Evolutionary conservation across 805 yeast genomes (phyloP).

Genomic region (Kluyveromyces nonfermentans): DNA sequence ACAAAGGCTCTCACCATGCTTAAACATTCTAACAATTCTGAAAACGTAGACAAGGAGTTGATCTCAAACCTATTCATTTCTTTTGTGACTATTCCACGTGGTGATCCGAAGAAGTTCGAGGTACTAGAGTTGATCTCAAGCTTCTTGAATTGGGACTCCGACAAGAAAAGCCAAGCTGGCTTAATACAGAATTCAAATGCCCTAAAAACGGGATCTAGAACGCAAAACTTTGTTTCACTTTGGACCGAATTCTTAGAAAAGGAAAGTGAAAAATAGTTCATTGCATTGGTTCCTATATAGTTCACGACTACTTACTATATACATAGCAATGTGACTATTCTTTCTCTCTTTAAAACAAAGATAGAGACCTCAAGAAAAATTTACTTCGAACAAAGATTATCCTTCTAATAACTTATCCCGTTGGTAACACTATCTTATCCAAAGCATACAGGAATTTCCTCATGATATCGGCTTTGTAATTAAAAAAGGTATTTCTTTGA

Average conservation of each 20-base stretch:
- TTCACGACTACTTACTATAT: background rate
- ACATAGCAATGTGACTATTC: background rate
- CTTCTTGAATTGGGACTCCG: conserved; percentile 82
- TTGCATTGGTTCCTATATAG: background rate
- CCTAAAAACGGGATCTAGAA: conserved; percentile 25
- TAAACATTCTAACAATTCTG: conserved; percentile 66
- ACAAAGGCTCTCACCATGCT: conserved; percentile 86
- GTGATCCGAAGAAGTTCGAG: conserved; percentile 91
- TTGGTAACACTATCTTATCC: no score
- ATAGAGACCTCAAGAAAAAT: background rate
- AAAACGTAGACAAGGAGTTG: conserved; percentile 78
- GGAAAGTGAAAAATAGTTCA: conserved; percentile 39
- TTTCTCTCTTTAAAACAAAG: background rate
- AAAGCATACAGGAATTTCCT: no score
- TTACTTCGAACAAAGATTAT: background rate
- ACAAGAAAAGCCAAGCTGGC: conserved; percentile 68
- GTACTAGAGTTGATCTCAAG: conserved; percentile 78
- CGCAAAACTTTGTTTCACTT: conserved; percentile 54
- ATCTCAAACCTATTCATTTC: conserved; percentile 79
- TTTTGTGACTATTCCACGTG: conserved; percentile 80
- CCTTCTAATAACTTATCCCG: no score
- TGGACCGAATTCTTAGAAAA: conserved; percentile 78
- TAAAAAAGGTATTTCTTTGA: no score
- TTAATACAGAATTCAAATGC: conserved; percentile 32
- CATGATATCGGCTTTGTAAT: no score